Conservation (phyloP, 768 basidiomycete species). For the Fomitopsis serialis region DNA sequence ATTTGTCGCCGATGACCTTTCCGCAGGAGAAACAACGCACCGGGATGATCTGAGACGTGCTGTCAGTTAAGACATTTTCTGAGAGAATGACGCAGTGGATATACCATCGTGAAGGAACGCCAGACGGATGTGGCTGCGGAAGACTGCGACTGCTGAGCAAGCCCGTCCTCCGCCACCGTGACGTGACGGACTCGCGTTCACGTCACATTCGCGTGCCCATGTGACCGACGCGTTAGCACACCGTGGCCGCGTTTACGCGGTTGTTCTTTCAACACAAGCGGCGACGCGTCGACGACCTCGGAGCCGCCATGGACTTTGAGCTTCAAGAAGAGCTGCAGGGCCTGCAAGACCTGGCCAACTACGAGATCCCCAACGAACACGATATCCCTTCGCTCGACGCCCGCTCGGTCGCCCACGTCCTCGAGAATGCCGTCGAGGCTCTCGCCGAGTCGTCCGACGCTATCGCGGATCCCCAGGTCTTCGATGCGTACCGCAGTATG, state of each 20-base stretch:
- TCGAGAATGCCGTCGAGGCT: slow-evolving; percentile 76
- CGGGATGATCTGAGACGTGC: slow-evolving; percentile 73
- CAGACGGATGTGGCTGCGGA: not conserved
- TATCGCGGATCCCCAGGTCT: slow-evolving; percentile 60
- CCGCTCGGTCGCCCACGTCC: slow-evolving; percentile 33
- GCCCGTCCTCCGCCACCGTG: too few species aligned
- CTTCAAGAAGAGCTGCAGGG: slow-evolving; percentile 74
- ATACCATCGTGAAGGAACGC: slow-evolving; percentile 3
- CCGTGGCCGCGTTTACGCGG: not conserved
- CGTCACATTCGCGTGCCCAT: not conserved
- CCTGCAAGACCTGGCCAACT: slow-evolving; percentile 53
- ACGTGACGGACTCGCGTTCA: not conserved
- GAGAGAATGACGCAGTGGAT: not conserved
- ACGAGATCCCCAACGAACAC: slow-evolving; percentile 65
- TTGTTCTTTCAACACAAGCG: not conserved
- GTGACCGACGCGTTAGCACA: slow-evolving; percentile 3
- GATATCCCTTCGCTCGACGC: slow-evolving; percentile 56
- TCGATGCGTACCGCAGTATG: slow-evolving; percentile 78
- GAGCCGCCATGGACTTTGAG: slow-evolving; percentile 45
- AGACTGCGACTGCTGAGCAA: too few species aligned
- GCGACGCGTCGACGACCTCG: not conserved
- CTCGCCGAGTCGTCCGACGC: slow-evolving; percentile 73
- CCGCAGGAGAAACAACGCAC: slow-evolving; percentile 96
- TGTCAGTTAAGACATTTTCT: not conserved
- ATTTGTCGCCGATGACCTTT: slow-evolving; percentile 96